Evolutionary conservation across 2,329 filamentous ascomycete genomes (phyloP).

Genomic region (Colletotrichum sp.): DNA sequence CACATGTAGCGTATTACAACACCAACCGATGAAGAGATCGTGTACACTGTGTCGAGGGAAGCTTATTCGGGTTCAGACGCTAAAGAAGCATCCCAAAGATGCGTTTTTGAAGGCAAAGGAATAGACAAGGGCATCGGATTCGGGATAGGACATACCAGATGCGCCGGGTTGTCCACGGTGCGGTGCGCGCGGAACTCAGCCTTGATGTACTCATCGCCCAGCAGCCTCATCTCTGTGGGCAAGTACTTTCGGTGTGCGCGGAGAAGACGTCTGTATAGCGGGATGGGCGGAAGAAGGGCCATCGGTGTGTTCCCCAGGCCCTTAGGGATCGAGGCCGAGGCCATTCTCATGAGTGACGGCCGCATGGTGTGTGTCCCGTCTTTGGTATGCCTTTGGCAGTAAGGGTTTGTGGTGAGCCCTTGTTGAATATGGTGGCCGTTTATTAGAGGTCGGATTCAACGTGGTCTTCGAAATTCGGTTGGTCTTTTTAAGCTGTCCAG

Average conservation of each 20-base stretch:
- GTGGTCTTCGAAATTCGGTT: background rate
- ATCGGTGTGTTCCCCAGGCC: slow-evolving; percentile 47
- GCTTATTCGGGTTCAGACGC: too few relatives aligned
- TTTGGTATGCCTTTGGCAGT: background rate
- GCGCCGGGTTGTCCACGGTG: slow-evolving; percentile 85
- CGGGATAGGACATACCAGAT: slow-evolving; percentile 64
- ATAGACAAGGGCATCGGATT: too few relatives aligned
- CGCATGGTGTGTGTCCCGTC: background rate
- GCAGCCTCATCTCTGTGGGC: slow-evolving; percentile 73
- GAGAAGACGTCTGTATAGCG: slow-evolving; percentile 85
- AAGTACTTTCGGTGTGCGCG: slow-evolving; percentile 85
- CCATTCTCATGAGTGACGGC: slow-evolving; percentile 25
- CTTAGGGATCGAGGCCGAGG: slow-evolving; percentile 38
- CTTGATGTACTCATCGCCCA: slow-evolving; percentile 94
- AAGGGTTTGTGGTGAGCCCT: background rate
- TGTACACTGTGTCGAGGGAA: too few relatives aligned
- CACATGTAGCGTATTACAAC: too few relatives aligned
- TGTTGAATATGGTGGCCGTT: background rate
- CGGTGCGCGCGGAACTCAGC: slow-evolving; percentile 87
- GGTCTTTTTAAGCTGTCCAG: background rate
- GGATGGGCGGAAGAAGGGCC: slow-evolving; percentile 85
- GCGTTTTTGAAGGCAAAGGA: too few relatives aligned
- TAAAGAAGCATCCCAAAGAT: too few relatives aligned
- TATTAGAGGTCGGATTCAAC: too few relatives aligned
- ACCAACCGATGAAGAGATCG: too few relatives aligned